phyloP scores from a whole-genome alignment of 352 stramenopile genomes.

The Pythium monospermum region DNA sequence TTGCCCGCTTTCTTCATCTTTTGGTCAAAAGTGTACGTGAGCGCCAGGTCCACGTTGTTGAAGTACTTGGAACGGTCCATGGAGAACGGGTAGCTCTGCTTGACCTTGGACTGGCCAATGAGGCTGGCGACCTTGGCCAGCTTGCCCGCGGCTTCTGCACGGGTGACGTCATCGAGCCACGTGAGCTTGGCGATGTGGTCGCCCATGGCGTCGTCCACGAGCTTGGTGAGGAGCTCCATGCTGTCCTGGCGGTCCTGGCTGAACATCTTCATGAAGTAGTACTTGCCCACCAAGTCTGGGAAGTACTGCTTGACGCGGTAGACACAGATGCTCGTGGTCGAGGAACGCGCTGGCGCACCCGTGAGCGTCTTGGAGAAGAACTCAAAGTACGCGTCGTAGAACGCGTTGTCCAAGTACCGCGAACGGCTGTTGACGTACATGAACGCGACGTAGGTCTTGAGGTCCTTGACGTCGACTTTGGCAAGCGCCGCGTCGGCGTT shows the following conservation, averaged over 20 bases:
- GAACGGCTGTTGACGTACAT: slow-evolving; percentile 38
- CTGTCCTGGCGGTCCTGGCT: slow-evolving; percentile 64
- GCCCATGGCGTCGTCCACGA: slow-evolving; percentile 76
- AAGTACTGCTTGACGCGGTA: slow-evolving; percentile 27
- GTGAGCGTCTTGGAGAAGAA: slow-evolving; percentile 81
- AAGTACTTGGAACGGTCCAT: slow-evolving; percentile 37
- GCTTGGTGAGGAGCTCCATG: slow-evolving; percentile 78
- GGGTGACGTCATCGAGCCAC: slow-evolving; percentile 88
- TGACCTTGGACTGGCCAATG: slow-evolving; percentile 44
- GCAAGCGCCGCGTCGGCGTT: slow-evolving; percentile 35
- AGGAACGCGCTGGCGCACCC: slow-evolving; percentile 52
- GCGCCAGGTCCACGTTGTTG: slow-evolving; percentile 40
- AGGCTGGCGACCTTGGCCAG: slow-evolving; percentile 47
- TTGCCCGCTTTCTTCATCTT: slow-evolving; percentile 28
- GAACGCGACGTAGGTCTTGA: slow-evolving; percentile 60
- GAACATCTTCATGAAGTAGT: slow-evolving; percentile 87
- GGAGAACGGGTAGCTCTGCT: slow-evolving; percentile 33
- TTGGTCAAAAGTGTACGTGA: slow-evolving; percentile 20
- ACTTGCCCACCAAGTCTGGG: slow-evolving; percentile 63
- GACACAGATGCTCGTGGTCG: slow-evolving; percentile 66
- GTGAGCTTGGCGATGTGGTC: slow-evolving; percentile 82
- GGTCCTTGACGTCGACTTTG: slow-evolving; percentile 28
- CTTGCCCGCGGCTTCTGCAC: slow-evolving; percentile 77
- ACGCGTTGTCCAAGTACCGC: slow-evolving; percentile 43
- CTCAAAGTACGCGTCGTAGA: slow-evolving; percentile 83